Base-by-base conservation (phyloP, 2,329 filamentous ascomycete species). In the Thelonectria discophora region DNA sequence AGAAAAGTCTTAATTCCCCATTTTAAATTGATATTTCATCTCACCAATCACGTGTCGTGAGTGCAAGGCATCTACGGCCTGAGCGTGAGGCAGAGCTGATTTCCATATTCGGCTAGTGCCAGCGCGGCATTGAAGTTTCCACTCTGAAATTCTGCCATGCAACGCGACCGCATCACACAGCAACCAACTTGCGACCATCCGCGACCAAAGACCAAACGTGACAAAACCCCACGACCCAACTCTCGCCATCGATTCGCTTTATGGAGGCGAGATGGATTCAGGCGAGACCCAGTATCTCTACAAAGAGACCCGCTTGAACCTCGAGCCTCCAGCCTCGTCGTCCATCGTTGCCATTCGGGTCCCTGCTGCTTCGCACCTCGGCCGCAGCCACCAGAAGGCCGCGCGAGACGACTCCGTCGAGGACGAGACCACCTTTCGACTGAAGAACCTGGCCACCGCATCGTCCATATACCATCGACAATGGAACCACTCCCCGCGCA, bases 381-480 rank as follows among this genome's bases (percentile, higher is more conserved):
- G 74, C 73, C 78, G 74, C 73, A 73, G 67, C 69, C 78, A 77
- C 73, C 81, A 74, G 76, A 83, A 76, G 68, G 63, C 64, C 47
- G 58, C 67, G 46, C 62, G 69, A 65, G 76, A 77, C 58, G 59
- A 67, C 49, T 67, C 74, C 65, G 73, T 81, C 66, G 88, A 91
- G 72, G 91, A 94, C 67, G 90, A 94, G 75, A 87, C 87, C 57
- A 81, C 85, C 10, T 97, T 96, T 73, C 87, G 89, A 67, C 82
- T 85, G 62, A 88, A 86, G 65, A 87, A 91, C 73, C 81, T 97
- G 55, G 92, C 94, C 24, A 89, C 84, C 2, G 87, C 93, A 32
- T 90, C 92, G 27, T 93, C 92, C 2, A 85, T 98, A 58, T 97
- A 92, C 80, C 93, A 97, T 77, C 88, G 95, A 57, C 86, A 86